phyloP scores from a whole-genome alignment of 2,329 filamentous ascomycete species.

The Cladobotryum mycophilum region DNA sequence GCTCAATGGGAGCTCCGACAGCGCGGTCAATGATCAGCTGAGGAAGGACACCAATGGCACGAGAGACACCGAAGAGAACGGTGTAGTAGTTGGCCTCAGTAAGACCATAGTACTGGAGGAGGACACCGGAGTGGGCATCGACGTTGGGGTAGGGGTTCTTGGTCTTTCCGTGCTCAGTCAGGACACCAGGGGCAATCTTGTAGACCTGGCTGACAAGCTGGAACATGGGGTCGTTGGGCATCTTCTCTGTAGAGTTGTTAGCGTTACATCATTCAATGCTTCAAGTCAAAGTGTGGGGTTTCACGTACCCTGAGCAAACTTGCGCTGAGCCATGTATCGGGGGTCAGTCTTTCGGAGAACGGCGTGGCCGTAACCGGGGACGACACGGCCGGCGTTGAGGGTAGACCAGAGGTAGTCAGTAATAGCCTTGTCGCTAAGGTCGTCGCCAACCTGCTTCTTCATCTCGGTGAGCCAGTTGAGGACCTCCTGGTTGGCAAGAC shows the following conservation, averaged over 20 bases:
- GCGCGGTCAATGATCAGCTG: conserved; percentile 99
- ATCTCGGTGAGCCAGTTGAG: conserved; percentile 99
- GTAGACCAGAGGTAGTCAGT: conserved; percentile 98
- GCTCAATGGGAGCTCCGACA: conserved; percentile 92
- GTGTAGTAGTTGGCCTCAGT: conserved; percentile 99
- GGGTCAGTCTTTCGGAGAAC: conserved; percentile 99
- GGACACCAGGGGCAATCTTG: conserved; percentile 97
- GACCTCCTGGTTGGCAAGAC: conserved; percentile 99
- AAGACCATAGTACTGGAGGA: conserved; percentile 98
- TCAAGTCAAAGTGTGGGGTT: background rate
- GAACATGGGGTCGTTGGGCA: conserved; percentile 98
- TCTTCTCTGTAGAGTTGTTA: conserved; percentile 53
- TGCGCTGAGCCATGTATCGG: conserved; percentile 96
- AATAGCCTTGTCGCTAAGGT: conserved; percentile 93
- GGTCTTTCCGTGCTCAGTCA: conserved; percentile 99
- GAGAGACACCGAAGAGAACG: conserved; percentile 96
- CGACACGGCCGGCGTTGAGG: conserved; percentile 89
- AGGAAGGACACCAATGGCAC: conserved; percentile 95
- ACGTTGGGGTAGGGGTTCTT: conserved; percentile 99
- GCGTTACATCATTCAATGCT: conserved; percentile 7
- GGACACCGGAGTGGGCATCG: conserved; percentile 96
- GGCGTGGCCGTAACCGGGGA: conserved; percentile 96
- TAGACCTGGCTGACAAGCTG: conserved; percentile 99
- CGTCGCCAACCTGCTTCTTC: conserved; percentile 90
- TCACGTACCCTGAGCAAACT: conserved; percentile 69